These are phyloP conservation scores for Malassezia sp. DNA, from an alignment of 1,284 basidiomycete species.

Conservation along the genomic window DNA sequence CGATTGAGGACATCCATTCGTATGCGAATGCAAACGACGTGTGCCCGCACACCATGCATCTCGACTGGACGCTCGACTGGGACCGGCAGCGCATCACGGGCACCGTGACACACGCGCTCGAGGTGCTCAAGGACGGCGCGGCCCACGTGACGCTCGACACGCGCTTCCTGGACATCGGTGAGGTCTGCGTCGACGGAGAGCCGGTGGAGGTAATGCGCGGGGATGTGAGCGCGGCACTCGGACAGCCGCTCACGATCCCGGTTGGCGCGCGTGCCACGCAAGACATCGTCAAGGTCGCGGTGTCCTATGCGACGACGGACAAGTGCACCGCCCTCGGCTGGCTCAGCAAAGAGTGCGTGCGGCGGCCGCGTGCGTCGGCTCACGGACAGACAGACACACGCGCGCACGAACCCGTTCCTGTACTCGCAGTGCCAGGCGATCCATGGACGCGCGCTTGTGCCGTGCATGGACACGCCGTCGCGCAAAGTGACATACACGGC, in stretches of 20 bases:
- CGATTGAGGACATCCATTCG: constrained; percentile 34
- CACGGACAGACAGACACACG: constrained; percentile 92
- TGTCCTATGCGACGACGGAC: constrained; percentile 56
- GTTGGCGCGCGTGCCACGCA: constrained; percentile 36
- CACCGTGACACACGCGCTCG: constrained; percentile 58
- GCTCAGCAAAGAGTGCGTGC: constrained; percentile 75
- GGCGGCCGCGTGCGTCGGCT: too few relatives aligned
- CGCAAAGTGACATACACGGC: constrained; percentile 45
- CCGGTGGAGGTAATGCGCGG: constrained; percentile 47
- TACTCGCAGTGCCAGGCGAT: constrained; percentile 85
- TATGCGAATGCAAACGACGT: constrained; percentile 32
- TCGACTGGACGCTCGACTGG: constrained; percentile 80
- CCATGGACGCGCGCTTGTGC: constrained; percentile 27
- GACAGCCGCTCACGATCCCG: constrained; percentile 47
- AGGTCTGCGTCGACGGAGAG: constrained; percentile 54
- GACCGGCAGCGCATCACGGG: constrained; percentile 59
- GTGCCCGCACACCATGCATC: constrained; percentile 42
- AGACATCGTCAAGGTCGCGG: constrained; percentile 25
- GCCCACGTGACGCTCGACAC: constrained; percentile 68
- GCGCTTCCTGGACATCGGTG: constrained; percentile 58
- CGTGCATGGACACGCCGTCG: constrained; percentile 40
- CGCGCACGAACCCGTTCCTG: constrained; percentile 62
- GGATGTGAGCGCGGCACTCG: constrained; percentile 51
- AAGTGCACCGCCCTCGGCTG: constrained; percentile 81
- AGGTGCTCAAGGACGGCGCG: constrained; percentile 55